Base-by-base conservation (phyloP, 2,329 filamentous ascomycete species). In the Xylariaceae sp. region DNA sequence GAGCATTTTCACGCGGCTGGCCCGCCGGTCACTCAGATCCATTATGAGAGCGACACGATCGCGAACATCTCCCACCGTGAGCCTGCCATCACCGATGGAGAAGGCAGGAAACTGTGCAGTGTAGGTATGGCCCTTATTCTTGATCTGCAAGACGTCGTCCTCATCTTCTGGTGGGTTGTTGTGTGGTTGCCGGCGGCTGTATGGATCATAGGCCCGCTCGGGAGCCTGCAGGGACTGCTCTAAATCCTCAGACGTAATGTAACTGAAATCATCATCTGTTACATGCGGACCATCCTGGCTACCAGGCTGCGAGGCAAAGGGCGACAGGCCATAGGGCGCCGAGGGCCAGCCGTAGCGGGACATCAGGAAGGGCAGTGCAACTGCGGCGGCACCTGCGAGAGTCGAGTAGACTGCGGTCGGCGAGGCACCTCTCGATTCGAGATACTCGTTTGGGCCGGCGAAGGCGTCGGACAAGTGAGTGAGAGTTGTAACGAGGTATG, bases 221-320 rank as follows among this genome's bases (percentile, higher is more conserved):
- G 54, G 61, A 53, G 45, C 50, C 57, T 45, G 55, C 57, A 55
- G 60, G 60, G 48, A 58, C 24, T 67, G 62, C 44, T 76, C 70
- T 27, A 88, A 61, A 54, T 89, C 84, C 53, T 85, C 78, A 18
- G 81, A 80, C n/a, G 84, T 88, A 57, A 89, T 88, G 67, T 90
- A 89, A 58, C 78, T 83, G 61, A 81, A 90, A 65, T 89, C 85
- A 23, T 82, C 76, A 50, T 88, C 83, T 52, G 78, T 84, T 43
- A 89, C 80, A 48, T 79, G 72, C 21, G 79, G 75, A 8, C 71
- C 63, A 29, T 70, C 67, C 31, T 66, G 67, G 26, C 65, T 60
- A 12, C 65, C 50, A 43, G 64, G 55, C 23, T 57, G 55, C 11
- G 73, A 71, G 41, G 62, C 61, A 51, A 70, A 77, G n/a, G 73